Base-by-base conservation (phyloP, 805 yeast genomes). In the Phaffomyces antillensis region DNA sequence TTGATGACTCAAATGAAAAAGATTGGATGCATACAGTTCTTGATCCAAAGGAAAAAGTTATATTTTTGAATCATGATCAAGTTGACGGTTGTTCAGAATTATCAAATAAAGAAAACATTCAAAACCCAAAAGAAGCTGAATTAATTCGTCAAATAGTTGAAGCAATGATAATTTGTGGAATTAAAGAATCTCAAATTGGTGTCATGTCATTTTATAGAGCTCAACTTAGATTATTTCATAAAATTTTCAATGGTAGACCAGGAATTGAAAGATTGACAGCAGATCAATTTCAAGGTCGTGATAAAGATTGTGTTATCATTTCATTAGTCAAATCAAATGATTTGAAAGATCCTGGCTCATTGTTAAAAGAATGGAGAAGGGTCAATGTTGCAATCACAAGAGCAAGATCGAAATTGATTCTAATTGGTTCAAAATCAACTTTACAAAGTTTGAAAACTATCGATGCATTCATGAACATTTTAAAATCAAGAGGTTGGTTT, bases 231-330 rank as follows among this genome's bases (percentile, higher is more conserved):
- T 59, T 73, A n/a, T 63, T 84, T 36, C 58, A 62, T 37, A 55
- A 59, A 36, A 49, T 51, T 30, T 60, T 60, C 48, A 54, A 47
- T 36, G 59, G 50, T 15, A 54, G 64, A 23, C 60, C 66, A 9
- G 75, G 69, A 1, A 64, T 93, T 28, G 98, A 93, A 53, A 73
- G 86, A 30, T 68, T 91, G 45, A 93, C 99, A 0, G 98, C 97
- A 0, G 99, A 93, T 63, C 87, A 84, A 58, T 91, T 85, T 56
- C 99, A 93, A 65, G 99, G 99, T 0, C 73, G 97, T 45, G 99
- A 93, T 63, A 93, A 91, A 56, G 91, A 87, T 30, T 86, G 96
- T 58, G 78, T 93, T 15, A 79, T 93, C 7, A 86, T 93, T 3
- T 91, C 98, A 0, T 67, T 93, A 53, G 99, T 93, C 4, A 70